Percentiles rank a stretch among this genome's conserved stretches.
Evolutionary conservation across 2,329 filamentous ascomycete species (phyloP).

Genomic region (Colletotrichum sp.): DNA sequence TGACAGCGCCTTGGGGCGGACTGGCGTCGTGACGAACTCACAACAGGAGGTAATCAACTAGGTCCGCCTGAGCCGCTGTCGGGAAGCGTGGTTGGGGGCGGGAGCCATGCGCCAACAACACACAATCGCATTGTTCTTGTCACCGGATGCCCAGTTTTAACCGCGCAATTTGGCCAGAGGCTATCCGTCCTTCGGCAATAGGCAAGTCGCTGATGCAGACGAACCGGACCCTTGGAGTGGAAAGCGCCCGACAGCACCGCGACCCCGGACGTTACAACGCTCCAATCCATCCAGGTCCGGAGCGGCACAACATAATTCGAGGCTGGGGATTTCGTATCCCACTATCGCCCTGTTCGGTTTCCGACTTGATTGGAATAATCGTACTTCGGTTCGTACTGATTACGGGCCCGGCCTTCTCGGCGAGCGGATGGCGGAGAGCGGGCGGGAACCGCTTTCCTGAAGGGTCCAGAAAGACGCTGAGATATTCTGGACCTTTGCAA

Average conservation of each 20-base stretch:
- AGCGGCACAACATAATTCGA: not conserved
- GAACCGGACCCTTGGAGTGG: not conserved
- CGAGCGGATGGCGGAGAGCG: not conserved
- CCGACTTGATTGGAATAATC: not conserved
- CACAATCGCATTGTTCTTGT: not conserved
- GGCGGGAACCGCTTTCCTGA: not conserved
- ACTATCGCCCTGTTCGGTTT: not conserved
- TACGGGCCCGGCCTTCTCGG: not conserved
- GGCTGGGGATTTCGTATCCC: slow-evolving; percentile 3
- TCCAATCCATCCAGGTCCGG: not conserved
- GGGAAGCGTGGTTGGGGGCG: not conserved
- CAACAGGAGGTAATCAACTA: not conserved
- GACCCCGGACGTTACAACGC: not conserved
- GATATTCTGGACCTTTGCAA: not conserved
- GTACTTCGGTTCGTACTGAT: not conserved
- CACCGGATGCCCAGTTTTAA: not conserved
- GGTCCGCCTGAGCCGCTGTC: not conserved
- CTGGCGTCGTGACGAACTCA: not conserved
- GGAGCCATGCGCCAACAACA: not conserved
- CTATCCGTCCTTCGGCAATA: not conserved
- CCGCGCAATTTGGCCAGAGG: not conserved
- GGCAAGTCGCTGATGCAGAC: not conserved
- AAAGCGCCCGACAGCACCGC: not conserved
- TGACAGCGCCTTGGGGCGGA: not conserved
- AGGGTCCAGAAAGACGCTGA: not conserved